These are phyloP conservation scores for Diplogelasinospora grovesii DNA, from an alignment of 495 filamentous ascomycete species.

Conservation along the genomic window DNA sequence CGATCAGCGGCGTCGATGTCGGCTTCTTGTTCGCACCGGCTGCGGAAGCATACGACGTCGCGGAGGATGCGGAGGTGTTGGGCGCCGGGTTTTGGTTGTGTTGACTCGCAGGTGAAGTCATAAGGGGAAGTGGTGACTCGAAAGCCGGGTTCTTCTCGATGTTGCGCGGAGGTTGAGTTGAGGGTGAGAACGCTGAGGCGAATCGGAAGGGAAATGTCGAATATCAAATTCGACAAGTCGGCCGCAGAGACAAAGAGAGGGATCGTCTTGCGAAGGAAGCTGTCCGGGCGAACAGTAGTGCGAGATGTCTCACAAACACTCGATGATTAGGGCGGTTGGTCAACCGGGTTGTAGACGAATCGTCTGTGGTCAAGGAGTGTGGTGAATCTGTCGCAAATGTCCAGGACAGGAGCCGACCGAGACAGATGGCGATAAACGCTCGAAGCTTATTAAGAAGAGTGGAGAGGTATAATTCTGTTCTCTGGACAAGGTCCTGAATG, in stretches of 20 bases:
- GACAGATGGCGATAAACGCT: conserved; percentile 7
- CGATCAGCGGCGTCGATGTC: conserved; percentile 57
- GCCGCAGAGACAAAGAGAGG: conserved; percentile 18
- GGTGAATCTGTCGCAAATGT: conserved; percentile 23
- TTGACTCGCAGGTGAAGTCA: conserved; percentile 48
- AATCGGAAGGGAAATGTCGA: conserved; percentile 17
- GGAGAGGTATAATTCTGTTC: conserved; percentile 31
- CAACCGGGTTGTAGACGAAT: conserved; percentile 13
- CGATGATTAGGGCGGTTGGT: conserved; percentile 15
- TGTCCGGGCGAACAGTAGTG: too few relatives aligned
- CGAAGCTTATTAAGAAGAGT: conserved; percentile 25
- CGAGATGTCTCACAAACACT: conserved; percentile 9
- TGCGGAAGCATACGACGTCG: conserved; percentile 67
- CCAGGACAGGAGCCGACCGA: conserved; percentile 17
- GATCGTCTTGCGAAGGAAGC: conserved; percentile 11
- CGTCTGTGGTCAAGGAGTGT: conserved; percentile 26
- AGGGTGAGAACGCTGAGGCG: conserved; percentile 7
- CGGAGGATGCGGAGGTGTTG: conserved; percentile 53
- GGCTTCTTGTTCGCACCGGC: conserved; percentile 72
- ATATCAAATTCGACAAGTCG: conserved; percentile 29
- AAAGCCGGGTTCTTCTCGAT: conserved; percentile 23
- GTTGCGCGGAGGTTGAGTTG: conserved; percentile 9
- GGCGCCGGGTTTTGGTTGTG: conserved; percentile 48
- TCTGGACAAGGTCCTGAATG: conserved; percentile 26
- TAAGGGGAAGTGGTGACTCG: conserved; percentile 34